A percentile compares a stretch with the other conserved stretches of the same genome.
These are phyloP conservation scores for Eucalyptus curtisii DNA, from an alignment of 345 rosid genomes.

Conservation along the genomic window DNA sequence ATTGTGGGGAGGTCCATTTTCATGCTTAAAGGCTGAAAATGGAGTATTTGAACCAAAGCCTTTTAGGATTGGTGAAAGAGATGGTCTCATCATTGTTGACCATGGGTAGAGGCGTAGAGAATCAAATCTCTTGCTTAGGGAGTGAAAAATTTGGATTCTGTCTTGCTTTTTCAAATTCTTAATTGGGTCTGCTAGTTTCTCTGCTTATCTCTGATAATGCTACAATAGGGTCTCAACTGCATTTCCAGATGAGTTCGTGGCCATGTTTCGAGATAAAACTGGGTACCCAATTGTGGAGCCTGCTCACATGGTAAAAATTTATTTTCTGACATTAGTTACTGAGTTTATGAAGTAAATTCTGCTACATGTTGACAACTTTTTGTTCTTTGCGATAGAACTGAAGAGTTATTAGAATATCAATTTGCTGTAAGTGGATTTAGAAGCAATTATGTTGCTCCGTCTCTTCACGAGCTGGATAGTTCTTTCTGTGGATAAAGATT, in stretches of 20 bases:
- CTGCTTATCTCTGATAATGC: background rate
- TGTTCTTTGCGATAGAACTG: no score
- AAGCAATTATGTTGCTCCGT: background rate
- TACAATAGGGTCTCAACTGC: background rate
- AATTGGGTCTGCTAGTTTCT: background rate
- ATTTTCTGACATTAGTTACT: background rate
- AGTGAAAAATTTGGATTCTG: background rate
- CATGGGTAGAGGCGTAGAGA: conserved; percentile 82
- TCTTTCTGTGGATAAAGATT: background rate
- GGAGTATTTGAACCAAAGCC: conserved; percentile 6
- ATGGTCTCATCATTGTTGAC: conserved; percentile 82
- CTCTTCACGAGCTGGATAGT: background rate
- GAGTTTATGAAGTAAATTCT: background rate
- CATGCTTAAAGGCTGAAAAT: conserved; percentile 12
- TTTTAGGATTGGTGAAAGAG: conserved; percentile 29
- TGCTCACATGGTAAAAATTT: conserved; percentile 74
- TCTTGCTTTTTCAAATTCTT: background rate
- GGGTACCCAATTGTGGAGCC: conserved; percentile 76
- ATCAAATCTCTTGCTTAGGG: conserved; percentile 84
- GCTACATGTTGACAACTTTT: background rate
- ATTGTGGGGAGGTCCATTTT: background rate
- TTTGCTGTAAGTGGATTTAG: background rate
- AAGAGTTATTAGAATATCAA: background rate
- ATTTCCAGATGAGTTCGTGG: conserved; percentile 77
- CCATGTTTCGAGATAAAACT: conserved; percentile 62